Base-by-base conservation (phyloP, 139 green algal species). In the Micractinium conductrix region DNA sequence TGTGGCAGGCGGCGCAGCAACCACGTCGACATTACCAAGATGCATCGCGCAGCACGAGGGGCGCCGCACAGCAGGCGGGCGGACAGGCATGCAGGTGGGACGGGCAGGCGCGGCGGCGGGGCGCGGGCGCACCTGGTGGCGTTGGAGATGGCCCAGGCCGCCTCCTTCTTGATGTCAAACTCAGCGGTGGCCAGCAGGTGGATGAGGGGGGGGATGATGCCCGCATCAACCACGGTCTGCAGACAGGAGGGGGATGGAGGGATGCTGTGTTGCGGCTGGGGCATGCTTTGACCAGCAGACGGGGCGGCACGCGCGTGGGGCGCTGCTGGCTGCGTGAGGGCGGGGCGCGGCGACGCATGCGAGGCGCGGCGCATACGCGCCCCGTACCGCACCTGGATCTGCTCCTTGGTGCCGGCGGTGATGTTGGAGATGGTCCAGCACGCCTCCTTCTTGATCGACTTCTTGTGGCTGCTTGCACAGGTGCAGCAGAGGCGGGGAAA, bases 371-470 rank as follows among this genome's bases (percentile, higher is more conserved):
- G 10, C 48, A 14, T 58, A 58, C 10, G 48, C 12, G 48, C 48
- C 12, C 10, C 48, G 14, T 10, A 58, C 2, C 75, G 4, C 75
- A 81, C 75, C 75, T 82, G 95, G 87, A 99, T 99, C 92, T 99
- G 97, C 78, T 99, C 97, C 88, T 98, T 95, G 78, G 98, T 99
- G 70, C 97, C 97, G 26, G 97, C 97, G 17, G 97, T 99, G 92
- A 99, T 99, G 92, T 99, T 99, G 82, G 94, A 98, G 62, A 99
- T 97, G 33, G 97, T 99, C 97, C 97, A 99, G 93, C 97, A 99
- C 0, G 97, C 93, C 86, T 99, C 97, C 93, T 99, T 99, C 92
- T 99, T 99, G 91, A 99, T 99, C 88, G 88, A 96, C 92, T 99
- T 99, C 93, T 99, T 99, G 88, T 98, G 93, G 81, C 93, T 96